Conservation (phyloP, 2,329 filamentous ascomycete species). For the Curvularia sp. region DNA sequence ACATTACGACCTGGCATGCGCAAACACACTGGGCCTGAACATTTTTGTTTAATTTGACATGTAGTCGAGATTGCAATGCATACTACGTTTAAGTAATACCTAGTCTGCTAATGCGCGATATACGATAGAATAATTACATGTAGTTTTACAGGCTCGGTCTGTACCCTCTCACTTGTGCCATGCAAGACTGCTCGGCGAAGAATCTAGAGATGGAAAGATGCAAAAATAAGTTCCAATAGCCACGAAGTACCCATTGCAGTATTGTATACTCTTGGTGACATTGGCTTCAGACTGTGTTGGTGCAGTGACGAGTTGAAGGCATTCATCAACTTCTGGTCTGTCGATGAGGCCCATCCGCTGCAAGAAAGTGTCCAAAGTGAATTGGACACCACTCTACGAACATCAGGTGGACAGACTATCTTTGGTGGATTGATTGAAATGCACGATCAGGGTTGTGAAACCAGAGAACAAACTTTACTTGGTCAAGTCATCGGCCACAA, state of each 20-base stretch:
- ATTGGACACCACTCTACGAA: neutral
- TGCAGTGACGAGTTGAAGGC: neutral
- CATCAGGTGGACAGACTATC: neutral
- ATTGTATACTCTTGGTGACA: neutral
- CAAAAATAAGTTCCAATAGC: neutral
- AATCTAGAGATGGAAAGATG: neutral
- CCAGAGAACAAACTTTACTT: neutral
- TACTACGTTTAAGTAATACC: neutral
- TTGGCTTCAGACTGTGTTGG: neutral
- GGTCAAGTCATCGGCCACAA: neutral
- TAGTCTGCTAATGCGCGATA: neutral
- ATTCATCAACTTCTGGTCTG: neutral
- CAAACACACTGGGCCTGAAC: neutral
- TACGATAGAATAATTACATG: neutral
- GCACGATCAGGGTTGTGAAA: neutral
- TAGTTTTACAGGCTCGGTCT: neutral
- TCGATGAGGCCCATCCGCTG: neutral
- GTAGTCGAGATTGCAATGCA: neutral
- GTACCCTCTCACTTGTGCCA: neutral
- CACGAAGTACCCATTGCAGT: neutral
- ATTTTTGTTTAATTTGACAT: neutral
- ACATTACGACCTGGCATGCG: neutral
- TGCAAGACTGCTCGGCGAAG: neutral
- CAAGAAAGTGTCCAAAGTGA: neutral
- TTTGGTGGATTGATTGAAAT: neutral